phyloP scores from a whole-genome alignment of 2,329 filamentous ascomycete species.

The Alternaria conjuncta region DNA sequence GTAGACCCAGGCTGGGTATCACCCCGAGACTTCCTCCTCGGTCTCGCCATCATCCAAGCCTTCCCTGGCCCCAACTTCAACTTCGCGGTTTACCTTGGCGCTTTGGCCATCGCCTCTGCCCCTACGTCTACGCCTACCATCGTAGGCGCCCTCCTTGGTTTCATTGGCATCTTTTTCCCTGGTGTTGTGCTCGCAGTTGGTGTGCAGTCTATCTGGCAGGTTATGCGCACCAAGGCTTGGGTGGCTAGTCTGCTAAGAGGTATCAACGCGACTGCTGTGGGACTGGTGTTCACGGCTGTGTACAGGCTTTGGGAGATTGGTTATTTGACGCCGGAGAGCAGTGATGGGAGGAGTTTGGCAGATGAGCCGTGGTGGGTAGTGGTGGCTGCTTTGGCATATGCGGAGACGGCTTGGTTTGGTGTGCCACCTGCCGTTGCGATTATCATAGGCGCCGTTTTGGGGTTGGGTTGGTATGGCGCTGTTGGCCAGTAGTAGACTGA shows the following conservation, averaged over 20 bases:
- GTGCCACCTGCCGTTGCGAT: conserved; percentile 50
- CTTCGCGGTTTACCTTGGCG: conserved; percentile 54
- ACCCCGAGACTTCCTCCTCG: conserved; percentile 73
- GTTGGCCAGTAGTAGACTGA: conserved; percentile 26
- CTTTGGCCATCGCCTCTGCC: conserved; percentile 42
- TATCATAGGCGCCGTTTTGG: conserved; percentile 48
- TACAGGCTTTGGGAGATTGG: conserved; percentile 55
- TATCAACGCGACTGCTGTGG: conserved; percentile 53
- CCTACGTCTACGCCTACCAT: conserved; percentile 33
- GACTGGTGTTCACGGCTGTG: conserved; percentile 54
- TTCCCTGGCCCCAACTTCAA: conserved; percentile 71
- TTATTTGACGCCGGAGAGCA: conserved; percentile 48
- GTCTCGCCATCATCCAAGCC: conserved; percentile 73
- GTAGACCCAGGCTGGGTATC: conserved; percentile 74
- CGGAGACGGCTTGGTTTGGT: conserved; percentile 50
- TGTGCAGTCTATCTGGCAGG: conserved; percentile 49
- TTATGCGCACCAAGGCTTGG: conserved; percentile 42
- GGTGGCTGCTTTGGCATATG: conserved; percentile 51
- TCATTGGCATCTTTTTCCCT: conserved; percentile 51
- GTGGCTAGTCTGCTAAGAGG: conserved; percentile 48
- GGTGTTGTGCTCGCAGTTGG: conserved; percentile 48
- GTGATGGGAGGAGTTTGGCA: conserved; percentile 45
- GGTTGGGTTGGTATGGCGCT: conserved; percentile 50
- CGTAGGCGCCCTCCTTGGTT: conserved; percentile 48
- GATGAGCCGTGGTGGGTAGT: conserved; percentile 55